Percentiles rank a stretch among this genome's conserved stretches.
phyloP scores from a whole-genome alignment of 2,329 filamentous ascomycete species.

The Monilinia polystroma region DNA sequence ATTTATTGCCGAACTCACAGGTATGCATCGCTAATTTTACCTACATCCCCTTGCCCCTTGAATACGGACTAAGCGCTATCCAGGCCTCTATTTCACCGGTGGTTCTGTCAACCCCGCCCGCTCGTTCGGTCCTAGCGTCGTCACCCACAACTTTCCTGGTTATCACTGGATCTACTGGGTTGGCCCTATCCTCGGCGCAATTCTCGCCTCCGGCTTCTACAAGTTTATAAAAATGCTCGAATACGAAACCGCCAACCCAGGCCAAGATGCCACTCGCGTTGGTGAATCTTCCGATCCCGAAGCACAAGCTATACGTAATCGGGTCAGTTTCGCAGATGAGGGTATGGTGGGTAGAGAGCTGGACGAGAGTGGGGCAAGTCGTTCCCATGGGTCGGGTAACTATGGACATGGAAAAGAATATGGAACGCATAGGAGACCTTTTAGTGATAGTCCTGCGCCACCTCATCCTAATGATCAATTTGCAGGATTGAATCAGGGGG shows the following conservation, averaged over 20 bases:
- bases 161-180: conserved; percentile 53
- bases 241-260: conserved; percentile 47
- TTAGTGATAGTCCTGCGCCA: conserved; percentile 27
- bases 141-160: conserved; percentile 43
- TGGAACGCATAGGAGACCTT: conserved; percentile 21
- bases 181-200: conserved; percentile 51
- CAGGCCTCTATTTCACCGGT: conserved; percentile 49
- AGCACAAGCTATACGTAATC: neutral
- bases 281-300: neutral
- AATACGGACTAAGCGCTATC: neutral
- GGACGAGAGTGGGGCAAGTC: neutral
- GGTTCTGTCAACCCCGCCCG: conserved; percentile 50
- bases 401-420: conserved; percentile 3
- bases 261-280: conserved; percentile 34
- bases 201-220: conserved; percentile 52
- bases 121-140: conserved; percentile 49
- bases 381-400: neutral
- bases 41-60: neutral
- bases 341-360: conserved; percentile 7
- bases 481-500: neutral
- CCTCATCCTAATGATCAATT: conserved; percentile 34
- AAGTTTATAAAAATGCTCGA: conserved; percentile 50
- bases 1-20: conserved; percentile 47
- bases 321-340: neutral
- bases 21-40: conserved; percentile 14